Percentiles rank a stretch among this genome's conserved stretches.
These are phyloP conservation scores for Rhododendron molle DNA, from an alignment of 148 eudicot species.

Conservation along the genomic window DNA sequence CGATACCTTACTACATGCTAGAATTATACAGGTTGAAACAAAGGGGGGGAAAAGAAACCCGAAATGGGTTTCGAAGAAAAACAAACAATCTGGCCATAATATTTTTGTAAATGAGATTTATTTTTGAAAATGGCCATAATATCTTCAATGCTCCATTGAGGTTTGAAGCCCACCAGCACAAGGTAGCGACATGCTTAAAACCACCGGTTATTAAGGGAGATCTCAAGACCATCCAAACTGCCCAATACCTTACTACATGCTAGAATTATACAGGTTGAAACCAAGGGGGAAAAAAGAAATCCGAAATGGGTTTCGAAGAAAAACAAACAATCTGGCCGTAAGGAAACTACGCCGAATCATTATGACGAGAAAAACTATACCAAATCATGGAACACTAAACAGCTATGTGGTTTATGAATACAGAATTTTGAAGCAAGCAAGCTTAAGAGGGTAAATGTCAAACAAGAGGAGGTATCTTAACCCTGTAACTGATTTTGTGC, in stretches of 20 bases:
- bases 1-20: background rate
- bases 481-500: background rate
- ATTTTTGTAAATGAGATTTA: too few species aligned
- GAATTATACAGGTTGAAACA: background rate
- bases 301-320: too few species aligned
- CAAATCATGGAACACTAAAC: background rate
- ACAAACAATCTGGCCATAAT: too few species aligned
- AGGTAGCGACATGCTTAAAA: background rate
- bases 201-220: background rate
- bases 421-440: too few species aligned
- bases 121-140: background rate
- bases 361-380: background rate
- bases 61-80: too few species aligned
- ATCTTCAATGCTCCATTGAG: background rate
- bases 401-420: too few species aligned
- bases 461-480: background rate
- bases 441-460: background rate
- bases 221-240: background rate
- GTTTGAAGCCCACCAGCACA: background rate
- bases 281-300: background rate
- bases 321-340: too few species aligned
- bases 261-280: background rate
- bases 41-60: background rate
- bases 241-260: background rate
- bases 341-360: too few species aligned